Conservation (phyloP, 495 filamentous ascomycete species). For the Choiromyces venosus region DNA sequence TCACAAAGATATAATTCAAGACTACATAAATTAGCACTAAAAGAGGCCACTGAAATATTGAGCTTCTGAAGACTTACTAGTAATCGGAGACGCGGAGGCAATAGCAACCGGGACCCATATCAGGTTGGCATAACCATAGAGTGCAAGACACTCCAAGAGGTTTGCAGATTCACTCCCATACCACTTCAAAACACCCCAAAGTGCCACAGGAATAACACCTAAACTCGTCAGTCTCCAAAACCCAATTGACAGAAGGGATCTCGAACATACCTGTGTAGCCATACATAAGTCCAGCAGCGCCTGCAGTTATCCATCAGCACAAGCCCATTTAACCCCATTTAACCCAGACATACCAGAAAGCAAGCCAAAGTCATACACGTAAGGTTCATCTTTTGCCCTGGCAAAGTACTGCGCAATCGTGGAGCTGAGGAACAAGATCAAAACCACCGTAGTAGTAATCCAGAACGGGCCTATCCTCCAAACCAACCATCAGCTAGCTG, state of each 20-base stretch:
- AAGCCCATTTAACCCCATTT: neutral
- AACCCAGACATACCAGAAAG: constrained; percentile 71
- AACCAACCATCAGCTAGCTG: neutral
- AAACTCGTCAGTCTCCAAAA: neutral
- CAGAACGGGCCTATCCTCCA: constrained; percentile 65
- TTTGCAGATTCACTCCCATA: constrained; percentile 85
- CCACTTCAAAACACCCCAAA: constrained; percentile 89
- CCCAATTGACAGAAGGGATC: neutral
- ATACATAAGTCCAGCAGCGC: constrained; percentile 58
- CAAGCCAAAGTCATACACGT: constrained; percentile 82
- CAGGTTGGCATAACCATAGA: constrained; percentile 93
- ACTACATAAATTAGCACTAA: constrained; percentile 38
- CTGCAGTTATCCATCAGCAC: neutral
- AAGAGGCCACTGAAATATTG: neutral
- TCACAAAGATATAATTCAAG: constrained; percentile 91
- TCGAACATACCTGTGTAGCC: constrained; percentile 69
- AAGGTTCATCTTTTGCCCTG: constrained; percentile 54
- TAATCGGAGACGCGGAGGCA: constrained; percentile 78
- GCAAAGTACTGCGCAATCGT: constrained; percentile 88
- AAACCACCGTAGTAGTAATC: constrained; percentile 95
- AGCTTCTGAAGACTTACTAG: constrained; percentile 37
- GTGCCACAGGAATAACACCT: constrained; percentile 59
- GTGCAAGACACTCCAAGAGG: constrained; percentile 83
- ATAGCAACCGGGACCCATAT: constrained; percentile 95
- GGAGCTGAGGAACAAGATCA: constrained; percentile 90